Conservation (phyloP, 345 rosid species). For the Sonneratia caseolaris region DNA sequence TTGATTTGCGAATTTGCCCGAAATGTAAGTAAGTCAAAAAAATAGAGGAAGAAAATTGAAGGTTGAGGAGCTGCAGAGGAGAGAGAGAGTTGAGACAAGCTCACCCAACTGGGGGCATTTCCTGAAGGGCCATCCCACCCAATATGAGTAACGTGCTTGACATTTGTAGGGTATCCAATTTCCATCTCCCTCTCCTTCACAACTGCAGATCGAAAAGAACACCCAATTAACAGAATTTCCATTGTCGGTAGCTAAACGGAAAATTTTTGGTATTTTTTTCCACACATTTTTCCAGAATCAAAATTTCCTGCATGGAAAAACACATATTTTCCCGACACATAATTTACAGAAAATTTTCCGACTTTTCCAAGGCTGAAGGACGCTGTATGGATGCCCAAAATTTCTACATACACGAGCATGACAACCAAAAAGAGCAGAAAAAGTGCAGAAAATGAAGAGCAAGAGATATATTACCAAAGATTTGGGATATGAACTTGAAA, state of each 20-base stretch:
- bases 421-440: not conserved
- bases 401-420: not conserved
- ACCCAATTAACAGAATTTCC: slow-evolving; percentile 1
- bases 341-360: not conserved
- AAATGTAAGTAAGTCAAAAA: not conserved
- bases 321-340: not conserved
- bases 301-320: not conserved
- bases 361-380: not conserved
- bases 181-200: slow-evolving; percentile 73
- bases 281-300: no score
- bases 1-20: not conserved
- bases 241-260: not conserved
- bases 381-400: no score
- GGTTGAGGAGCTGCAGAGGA: no score
- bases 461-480: slow-evolving; percentile 42
- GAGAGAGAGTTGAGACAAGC: slow-evolving; percentile 7
- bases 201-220: slow-evolving; percentile 20
- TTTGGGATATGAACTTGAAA: slow-evolving; percentile 76
- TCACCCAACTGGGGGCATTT: slow-evolving; percentile 79
- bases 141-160: slow-evolving; percentile 85
- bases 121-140: slow-evolving; percentile 80
- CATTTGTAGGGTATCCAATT: slow-evolving; percentile 93
- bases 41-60: no score
- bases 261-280: not conserved
- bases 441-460: not conserved